Conservation (phyloP, 164 flowering plant species). For the Magnolia officinalis region DNA sequence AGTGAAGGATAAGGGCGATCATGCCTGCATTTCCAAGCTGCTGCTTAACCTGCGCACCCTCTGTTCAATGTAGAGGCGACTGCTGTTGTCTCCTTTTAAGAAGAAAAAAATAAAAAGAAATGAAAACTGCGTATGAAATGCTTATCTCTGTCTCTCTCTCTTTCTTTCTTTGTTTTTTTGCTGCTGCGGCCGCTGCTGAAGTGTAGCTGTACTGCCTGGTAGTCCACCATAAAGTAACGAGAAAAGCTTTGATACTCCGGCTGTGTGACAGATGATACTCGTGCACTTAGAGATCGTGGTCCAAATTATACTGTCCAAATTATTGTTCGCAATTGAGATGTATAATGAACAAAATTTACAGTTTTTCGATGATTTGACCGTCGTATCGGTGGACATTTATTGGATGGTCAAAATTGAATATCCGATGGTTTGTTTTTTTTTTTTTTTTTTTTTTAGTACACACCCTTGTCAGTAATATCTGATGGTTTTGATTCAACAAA, state of each 20-base stretch:
- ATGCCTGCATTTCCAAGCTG: conserved; percentile 11
- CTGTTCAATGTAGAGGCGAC: background rate
- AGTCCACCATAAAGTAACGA: background rate
- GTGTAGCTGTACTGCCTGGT: background rate
- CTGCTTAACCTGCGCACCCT: conserved; percentile 9
- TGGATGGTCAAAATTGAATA: background rate
- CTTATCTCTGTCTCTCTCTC: background rate
- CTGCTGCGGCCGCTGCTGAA: background rate
- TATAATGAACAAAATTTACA: too few species aligned
- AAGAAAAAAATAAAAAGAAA: background rate
- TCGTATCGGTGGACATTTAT: too few species aligned
- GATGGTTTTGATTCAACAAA: too few species aligned
- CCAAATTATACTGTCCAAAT: background rate
- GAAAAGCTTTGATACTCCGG: background rate
- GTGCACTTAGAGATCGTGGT: background rate
- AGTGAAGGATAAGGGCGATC: conserved; percentile 10
- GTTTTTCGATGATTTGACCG: too few species aligned
- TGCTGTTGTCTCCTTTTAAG: background rate
- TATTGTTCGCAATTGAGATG: background rate
- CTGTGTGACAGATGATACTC: background rate
- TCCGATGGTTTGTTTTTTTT: too few species aligned
- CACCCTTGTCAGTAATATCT: too few species aligned
- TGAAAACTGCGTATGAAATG: background rate
- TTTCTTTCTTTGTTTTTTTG: background rate
- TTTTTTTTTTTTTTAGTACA: too few species aligned